Evolutionary conservation across 1,139 yeast species (phyloP), one percentile per base, ranked within the genome.

Genomic region (Hemisphaericaspora subhashii): DNA sequence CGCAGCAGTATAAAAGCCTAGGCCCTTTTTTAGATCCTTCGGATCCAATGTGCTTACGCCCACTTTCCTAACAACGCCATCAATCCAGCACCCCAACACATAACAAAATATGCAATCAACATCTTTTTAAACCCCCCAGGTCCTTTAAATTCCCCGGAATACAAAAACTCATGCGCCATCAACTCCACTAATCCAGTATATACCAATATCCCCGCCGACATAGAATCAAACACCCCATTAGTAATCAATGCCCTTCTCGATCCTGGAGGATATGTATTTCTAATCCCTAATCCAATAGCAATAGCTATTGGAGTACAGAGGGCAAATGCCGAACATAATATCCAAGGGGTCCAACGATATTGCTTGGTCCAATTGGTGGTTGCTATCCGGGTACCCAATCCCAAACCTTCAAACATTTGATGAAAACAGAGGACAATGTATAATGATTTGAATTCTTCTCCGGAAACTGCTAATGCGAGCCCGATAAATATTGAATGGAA

Each of bases 401-500:
- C 97, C 40, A 89, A 72, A 40, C 97, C 97, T 69, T 89, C 97
- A 60, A 89, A 89, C 67, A 85, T 75, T 65, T 89, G 97, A 64
- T 89, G 97, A 77, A 89, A 89, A 3, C 86, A 82, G 39, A 89
- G 62, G 13, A 88, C 97, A 51, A 84, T 75, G 62, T 86, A 89
- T 37, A 89, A 68, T 2, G 89, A 77, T 38, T 69, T 75, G 58
- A 87, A 88, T 58, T 87, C 95, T 13, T 72, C 77, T 23, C 86
- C 81, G 11, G 87, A 74, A 15, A 81, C 81, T 3, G 92, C 88
- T 42, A 86, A 67, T 0, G 90, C 73, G 36, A 86, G 67, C 28
- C 95, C 95, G 37, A 86, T 76, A 57, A 86, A 82, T 2, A 86
- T 82, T 3, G 95, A 85, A 63, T 86, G 95, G 74, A 86, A 85